These are phyloP conservation scores for Globomyces pollinis-pini DNA, from an alignment of 192 early-diverging fungal species.

Conservation along the genomic window DNA sequence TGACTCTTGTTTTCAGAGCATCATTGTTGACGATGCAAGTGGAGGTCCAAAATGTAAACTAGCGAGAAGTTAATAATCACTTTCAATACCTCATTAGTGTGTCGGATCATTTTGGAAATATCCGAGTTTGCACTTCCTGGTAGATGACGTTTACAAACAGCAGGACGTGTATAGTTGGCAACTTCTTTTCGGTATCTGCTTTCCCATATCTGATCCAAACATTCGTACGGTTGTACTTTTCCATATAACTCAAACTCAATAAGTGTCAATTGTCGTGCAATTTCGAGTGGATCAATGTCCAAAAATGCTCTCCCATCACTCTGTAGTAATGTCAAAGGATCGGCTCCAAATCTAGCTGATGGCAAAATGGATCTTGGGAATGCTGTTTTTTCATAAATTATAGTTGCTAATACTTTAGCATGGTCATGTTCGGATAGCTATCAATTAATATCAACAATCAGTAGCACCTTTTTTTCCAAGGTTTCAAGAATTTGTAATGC, in stretches of 20 bases:
- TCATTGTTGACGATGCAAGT: constrained; percentile 28
- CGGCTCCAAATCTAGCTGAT: constrained; percentile 13
- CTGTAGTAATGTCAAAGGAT: constrained; percentile 20
- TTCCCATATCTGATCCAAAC: constrained; percentile 52
- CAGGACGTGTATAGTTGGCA: not conserved
- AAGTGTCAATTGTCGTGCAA: constrained; percentile 46
- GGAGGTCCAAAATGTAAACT: constrained; percentile 40
- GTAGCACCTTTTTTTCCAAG: constrained; percentile 16
- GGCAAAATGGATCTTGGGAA: constrained; percentile 3
- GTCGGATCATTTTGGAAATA: constrained; percentile 40
- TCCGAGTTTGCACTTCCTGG: constrained; percentile 8
- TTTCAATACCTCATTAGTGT: constrained; percentile 41
- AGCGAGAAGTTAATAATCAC: not conserved
- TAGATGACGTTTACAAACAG: not conserved
- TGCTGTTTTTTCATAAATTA: not conserved
- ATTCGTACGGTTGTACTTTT: constrained; percentile 39
- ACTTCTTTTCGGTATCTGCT: constrained; percentile 31
- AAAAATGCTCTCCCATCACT: constrained; percentile 17
- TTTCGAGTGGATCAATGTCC: constrained; percentile 47
- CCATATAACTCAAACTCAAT: constrained; percentile 39
- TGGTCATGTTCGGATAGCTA: not conserved
- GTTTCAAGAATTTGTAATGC: constrained; percentile 22
- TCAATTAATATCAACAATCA: not conserved
- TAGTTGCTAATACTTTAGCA: not conserved
- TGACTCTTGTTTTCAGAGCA: constrained; percentile 30